Base-by-base conservation (phyloP, 352 stramenopile genomes). In the Thraustochytrium striatum region DNA sequence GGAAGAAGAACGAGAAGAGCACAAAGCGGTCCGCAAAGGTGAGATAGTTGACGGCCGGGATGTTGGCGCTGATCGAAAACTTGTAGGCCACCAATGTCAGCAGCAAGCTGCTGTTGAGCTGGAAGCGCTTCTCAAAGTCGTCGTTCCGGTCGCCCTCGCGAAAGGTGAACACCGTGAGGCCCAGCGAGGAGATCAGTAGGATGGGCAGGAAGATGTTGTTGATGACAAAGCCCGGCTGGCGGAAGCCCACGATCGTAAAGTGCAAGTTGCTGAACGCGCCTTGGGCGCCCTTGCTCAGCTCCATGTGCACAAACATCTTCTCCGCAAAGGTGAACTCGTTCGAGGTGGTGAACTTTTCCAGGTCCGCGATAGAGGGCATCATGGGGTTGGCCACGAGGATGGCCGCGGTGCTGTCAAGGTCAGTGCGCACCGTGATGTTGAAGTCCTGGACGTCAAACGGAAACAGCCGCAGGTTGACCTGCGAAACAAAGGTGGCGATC, bases 121-220 rank as follows among this genome's bases (percentile, higher is more conserved):
- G 3, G 38, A 70, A 70, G 2, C 61, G 61, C 43, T 52, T 47
- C 30, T 70, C 61, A 55, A 70, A 70, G 25, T 70, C 38, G 1
- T 70, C 61, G 61, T 70, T 70, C n/a, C 21, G n/a, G 21, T 33
- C 61, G 9, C 30, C 61, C 7, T n/a, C 9, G 8, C 38, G 25
- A 0, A 57, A 21, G 43, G 38, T 52, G 30, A 70, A 70, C n/a
- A 39, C 7, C 5, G 35, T 13, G 32, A 70, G 61, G 21, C 61
- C 61, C n/a, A 70, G 61, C 0, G n/a, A 21, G 21, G 61, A 70
- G 19, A 70, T 70, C 7, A 52, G 7, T 0, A 70, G 13, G 1
- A 70, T 70, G 25, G 61, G 61, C 25, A 70, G 38, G 38, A 70
- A 70, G 16, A 70, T 35, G n/a, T 70, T 70, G 61, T 53, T 47